These are phyloP conservation scores for Oxyria digyna DNA, from an alignment of 148 eudicot species.

Conservation along the genomic window DNA sequence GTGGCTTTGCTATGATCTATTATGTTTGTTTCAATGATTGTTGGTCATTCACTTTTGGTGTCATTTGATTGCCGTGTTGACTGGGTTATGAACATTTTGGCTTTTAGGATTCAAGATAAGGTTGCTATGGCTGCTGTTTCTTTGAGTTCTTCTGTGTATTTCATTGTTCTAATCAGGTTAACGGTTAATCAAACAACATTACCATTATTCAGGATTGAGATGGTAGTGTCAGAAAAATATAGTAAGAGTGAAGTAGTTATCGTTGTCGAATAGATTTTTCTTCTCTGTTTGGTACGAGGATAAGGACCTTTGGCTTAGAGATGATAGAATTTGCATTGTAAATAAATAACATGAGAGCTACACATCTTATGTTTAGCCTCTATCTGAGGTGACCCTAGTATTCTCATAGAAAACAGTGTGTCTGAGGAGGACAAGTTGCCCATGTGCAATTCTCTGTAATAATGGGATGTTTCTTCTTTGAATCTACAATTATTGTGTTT, in stretches of 20 bases:
- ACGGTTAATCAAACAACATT: not conserved
- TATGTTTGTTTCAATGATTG: not conserved
- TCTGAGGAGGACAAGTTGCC: not conserved
- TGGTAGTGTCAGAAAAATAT: not conserved
- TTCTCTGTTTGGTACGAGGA: slow-evolving; percentile 2
- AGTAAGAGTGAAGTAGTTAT: not conserved
- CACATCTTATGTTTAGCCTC: not conserved
- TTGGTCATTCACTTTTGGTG: not conserved
- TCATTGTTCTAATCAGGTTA: not conserved
- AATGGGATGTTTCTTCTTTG: not conserved
- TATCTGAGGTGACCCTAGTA: not conserved
- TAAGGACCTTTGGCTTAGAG: not conserved
- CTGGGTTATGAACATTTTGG: not conserved
- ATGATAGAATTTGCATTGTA: not conserved
- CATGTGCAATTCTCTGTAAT: not conserved
- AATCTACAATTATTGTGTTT: not conserved
- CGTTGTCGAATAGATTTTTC: not conserved
- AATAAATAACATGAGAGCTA: not conserved
- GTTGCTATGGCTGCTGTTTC: not conserved
- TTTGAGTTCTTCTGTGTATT: not conserved
- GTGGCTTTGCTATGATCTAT: not conserved
- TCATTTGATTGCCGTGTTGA: not conserved
- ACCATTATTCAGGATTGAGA: not conserved
- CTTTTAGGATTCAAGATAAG: not conserved
- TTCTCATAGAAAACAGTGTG: not conserved